Evolutionary conservation across 1,284 basidiomycete genomes (phyloP), one percentile per base, ranked within the genome.

Genomic region (Termitomyces sp.): DNA sequence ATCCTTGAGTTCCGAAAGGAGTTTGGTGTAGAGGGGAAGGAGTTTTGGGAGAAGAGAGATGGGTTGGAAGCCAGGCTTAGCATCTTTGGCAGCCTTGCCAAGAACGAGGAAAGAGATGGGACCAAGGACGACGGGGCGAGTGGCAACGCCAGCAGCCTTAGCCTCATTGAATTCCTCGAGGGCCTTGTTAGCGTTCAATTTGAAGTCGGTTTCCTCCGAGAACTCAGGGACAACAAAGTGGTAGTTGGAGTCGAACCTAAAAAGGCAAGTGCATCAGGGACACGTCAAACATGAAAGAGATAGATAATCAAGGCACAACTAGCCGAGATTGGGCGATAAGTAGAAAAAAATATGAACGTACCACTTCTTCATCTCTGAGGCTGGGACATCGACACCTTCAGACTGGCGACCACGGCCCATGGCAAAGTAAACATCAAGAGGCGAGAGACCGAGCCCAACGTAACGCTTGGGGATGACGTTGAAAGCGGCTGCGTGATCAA

Each of bases 361-460:
- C 93, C 94, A 97, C 76, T 97, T 97, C 84, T 97, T 97, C 96
- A 98, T 99, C 80, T 98, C 96, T 63, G 85, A 95, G 50, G 96
- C 96, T 49, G 93, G 93, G 58, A 98, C 92, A 76, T 99, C 97
- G 64, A 99, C 93, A 61, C 86, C 88, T 58, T 84, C 88, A 57
- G 88, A 82, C 77, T 99, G 97, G 68, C 95, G 93, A 58, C 97
- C 97, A 77, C 97, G 97, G 59, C 95, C 97, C 91, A 99, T 95
- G 65, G 97, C 93, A 64, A 97, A 97, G 79, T 93, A 97, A 69
- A 94, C 87, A 78, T 99, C 97, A 62, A 99, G 86, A 55, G 85
- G 79, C 42, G 91, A 91, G 52, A 99, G 80, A 59, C 88, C 86
- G 63, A 92, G 90, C 59, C 89, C 87, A 59, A 85, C 78, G 75